These are phyloP conservation scores for Acacia acuminata DNA, from an alignment of 306 rosid species.

Conservation along the genomic window DNA sequence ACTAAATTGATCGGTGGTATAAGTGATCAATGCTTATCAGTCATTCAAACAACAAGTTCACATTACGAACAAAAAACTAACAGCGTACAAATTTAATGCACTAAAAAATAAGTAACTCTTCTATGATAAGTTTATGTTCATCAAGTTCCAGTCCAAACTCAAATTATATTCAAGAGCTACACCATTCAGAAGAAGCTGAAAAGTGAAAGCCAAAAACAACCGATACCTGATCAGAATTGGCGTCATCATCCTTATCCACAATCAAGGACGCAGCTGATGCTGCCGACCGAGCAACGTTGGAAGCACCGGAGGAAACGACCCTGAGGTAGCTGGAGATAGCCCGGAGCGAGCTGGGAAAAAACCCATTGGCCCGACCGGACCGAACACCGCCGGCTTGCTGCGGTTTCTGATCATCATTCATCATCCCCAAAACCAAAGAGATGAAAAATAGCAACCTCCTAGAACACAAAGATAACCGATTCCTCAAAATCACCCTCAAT, in stretches of 20 bases:
- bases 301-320: conserved; percentile 92
- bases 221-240: conserved; percentile 76
- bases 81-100: conserved; percentile 18
- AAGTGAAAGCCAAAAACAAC: conserved; percentile 11
- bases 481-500: conserved; percentile 48
- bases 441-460: conserved; percentile 46
- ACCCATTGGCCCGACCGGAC: conserved; percentile 52
- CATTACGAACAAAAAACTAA: conserved; percentile 26
- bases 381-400: conserved; percentile 62
- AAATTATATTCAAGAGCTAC: neutral
- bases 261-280: conserved; percentile 90
- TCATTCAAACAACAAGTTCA: conserved; percentile 4
- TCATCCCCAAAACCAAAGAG: conserved; percentile 79
- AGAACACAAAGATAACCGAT: conserved; percentile 46
- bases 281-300: conserved; percentile 91
- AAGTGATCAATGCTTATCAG: conserved; percentile 5
- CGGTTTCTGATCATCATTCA: conserved; percentile 76
- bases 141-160: neutral
- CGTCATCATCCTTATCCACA: conserved; percentile 79
- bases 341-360: conserved; percentile 81
- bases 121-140: neutral
- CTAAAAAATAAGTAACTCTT: conserved; percentile 6
- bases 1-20: neutral
- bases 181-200: conserved; percentile 13
- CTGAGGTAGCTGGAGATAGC: conserved; percentile 84